Percentiles rank a stretch among this genome's conserved stretches.
These are phyloP conservation scores for Diplodia corticola DNA, from an alignment of 2,329 filamentous ascomycete species.

Conservation along the genomic window DNA sequence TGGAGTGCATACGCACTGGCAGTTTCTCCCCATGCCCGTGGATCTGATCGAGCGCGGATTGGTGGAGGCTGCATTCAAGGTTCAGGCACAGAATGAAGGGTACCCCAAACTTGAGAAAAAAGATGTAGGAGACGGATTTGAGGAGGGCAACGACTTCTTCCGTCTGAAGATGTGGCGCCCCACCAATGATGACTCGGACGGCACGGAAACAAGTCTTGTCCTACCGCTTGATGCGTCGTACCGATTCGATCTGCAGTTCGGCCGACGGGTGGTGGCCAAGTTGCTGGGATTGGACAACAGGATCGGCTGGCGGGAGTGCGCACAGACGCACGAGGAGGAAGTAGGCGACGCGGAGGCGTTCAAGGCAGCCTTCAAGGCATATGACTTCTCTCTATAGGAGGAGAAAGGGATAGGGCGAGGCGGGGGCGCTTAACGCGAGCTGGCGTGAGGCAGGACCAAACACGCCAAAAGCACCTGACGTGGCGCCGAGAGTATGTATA, in stretches of 20 bases:
- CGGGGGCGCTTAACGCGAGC: constrained; percentile 6
- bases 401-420: constrained; percentile 8
- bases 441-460: constrained; percentile 15
- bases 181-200: constrained; percentile 42
- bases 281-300: constrained; percentile 76
- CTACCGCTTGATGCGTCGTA: constrained; percentile 71
- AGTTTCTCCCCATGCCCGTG: constrained; percentile 75
- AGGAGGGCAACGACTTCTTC: constrained; percentile 65
- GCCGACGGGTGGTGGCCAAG: constrained; percentile 83
- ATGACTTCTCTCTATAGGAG: constrained; percentile 70
- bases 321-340: constrained; percentile 76
- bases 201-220: constrained; percentile 69
- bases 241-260: constrained; percentile 89
- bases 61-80: constrained; percentile 84
- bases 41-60: constrained; percentile 69
- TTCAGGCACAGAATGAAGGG: constrained; percentile 75
- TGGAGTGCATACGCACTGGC: constrained; percentile 92
- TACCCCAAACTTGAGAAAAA: constrained; percentile 56
- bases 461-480: constrained; percentile 20
- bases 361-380: constrained; percentile 77
- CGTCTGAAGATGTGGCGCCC: constrained; percentile 75
- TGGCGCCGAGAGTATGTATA: constrained; percentile 16
- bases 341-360: constrained; percentile 74
- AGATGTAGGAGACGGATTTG: constrained; percentile 44
- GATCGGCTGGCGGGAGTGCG: constrained; percentile 82